Evolutionary conservation across 2,329 filamentous ascomycete species (phyloP), one percentile per base, ranked within the genome.

Genomic region (Teratosphaeria gauchensis): DNA sequence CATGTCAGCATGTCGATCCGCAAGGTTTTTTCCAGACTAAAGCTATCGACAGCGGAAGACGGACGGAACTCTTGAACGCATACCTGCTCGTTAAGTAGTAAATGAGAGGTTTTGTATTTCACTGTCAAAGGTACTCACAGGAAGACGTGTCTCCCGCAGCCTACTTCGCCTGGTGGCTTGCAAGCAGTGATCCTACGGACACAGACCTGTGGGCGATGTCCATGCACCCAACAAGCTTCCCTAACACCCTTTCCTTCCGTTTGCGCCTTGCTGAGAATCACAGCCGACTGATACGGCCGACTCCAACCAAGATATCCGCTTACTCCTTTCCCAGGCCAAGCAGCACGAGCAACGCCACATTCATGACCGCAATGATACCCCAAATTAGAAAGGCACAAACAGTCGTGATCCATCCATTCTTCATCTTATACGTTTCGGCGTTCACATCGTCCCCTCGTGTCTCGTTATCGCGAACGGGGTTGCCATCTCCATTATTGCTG

Each of bases 281-380:
- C 19, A 14, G 8, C 24, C 1, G 24, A 33, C 21, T 28, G 24
- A 28, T 4, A 28, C 24, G 24, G 24, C 24, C 57, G 65, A 24
- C 63, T 65, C 51, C 8, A 33, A 14, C 3, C 51, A 12, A 53
- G 1, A 3, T 19, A 11, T 14, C 9, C 31, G 9, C 11, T 24
- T 53, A 55, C 1, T 42, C 32, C 19, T 62, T 65, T 12, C 84
- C 86, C 66, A 89, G 69, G 8, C 78, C 81, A 38, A 79, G 73
- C 57, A 92, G 71, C 2, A 90, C 88, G 64, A 92, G 70, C 61
- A 89, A 81, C 0, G 88, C 86, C n/a, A 90, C 78, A 69, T 92
- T 92, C 86, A 92, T 88, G 7, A 88, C 75, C 0, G 85, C 82
- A 68, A 94, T 89, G 31, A 91, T 73, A 1, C 86, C 60, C 89